Evolutionary conservation across 805 yeast genomes (phyloP).

Genomic region (Metschnikowia peoriensis): DNA sequence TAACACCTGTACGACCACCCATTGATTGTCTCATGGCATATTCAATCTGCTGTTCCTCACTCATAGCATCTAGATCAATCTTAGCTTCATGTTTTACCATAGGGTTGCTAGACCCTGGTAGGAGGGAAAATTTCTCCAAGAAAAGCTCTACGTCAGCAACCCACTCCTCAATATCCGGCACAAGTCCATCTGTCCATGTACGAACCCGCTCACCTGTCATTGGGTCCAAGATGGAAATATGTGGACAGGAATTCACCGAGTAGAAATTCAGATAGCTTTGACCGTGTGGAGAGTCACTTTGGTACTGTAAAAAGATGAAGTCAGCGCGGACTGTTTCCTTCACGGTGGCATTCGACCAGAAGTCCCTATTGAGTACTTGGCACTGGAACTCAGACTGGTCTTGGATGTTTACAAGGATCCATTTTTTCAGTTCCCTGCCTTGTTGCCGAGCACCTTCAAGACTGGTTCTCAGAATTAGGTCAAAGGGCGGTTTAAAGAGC

Average conservation of each 20-base stretch:
- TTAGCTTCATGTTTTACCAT: constrained; percentile 56
- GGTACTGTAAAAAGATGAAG: constrained; percentile 85
- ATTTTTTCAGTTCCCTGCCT: constrained; percentile 65
- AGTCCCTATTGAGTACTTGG: constrained; percentile 87
- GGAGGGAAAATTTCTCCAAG: constrained; percentile 60
- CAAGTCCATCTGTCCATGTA: constrained; percentile 64
- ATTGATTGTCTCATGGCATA: constrained; percentile 71
- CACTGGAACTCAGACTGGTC: constrained; percentile 82
- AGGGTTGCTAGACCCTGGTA: constrained; percentile 64
- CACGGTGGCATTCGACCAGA: constrained; percentile 74
- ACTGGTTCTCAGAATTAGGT: constrained; percentile 64
- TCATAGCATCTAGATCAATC: constrained; percentile 60
- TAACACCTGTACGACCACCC: constrained; percentile 23
- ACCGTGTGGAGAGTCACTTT: constrained; percentile 74
- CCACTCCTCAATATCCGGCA: constrained; percentile 62
- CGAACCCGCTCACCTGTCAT: constrained; percentile 89
- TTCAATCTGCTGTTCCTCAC: constrained; percentile 83
- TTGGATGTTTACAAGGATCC: constrained; percentile 88
- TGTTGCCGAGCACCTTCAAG: constrained; percentile 70
- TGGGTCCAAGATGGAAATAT: constrained; percentile 89
- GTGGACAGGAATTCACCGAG: constrained; percentile 71
- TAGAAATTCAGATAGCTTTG: constrained; percentile 69
- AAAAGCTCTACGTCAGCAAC: constrained; percentile 68
- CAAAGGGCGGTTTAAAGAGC: constrained; percentile 92
- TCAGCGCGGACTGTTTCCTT: constrained; percentile 62